Evolutionary conservation across 257 asterid genomes (phyloP).

Genomic region (Verbascum thapsus): DNA sequence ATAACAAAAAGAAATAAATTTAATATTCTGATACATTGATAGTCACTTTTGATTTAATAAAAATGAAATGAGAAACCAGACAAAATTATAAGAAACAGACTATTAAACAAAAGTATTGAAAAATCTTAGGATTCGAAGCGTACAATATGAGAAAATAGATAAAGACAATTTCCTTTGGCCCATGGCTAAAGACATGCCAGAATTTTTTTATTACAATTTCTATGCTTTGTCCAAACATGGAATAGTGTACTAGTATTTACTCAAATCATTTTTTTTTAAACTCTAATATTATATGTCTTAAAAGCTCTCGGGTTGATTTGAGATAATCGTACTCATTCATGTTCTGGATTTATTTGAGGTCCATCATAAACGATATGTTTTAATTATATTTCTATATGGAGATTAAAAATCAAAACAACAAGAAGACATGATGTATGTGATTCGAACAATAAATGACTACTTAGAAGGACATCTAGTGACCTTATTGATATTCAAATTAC

Average conservation of each 20-base stretch:
- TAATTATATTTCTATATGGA: background rate
- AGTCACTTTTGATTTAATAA: background rate
- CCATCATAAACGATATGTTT: background rate
- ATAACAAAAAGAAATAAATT: background rate
- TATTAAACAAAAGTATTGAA: too few relatives aligned
- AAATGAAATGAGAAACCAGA: background rate
- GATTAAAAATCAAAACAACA: too few relatives aligned
- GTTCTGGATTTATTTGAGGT: background rate
- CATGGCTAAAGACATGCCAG: background rate
- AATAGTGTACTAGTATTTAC: too few relatives aligned
- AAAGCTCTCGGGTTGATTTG: too few relatives aligned
- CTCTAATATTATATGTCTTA: too few relatives aligned
- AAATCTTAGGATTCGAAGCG: background rate
- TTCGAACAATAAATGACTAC: too few relatives aligned
- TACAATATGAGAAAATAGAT: background rate
- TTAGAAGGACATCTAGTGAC: too few relatives aligned
- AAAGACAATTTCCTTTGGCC: conserved; percentile 16
- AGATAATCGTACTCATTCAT: too few relatives aligned
- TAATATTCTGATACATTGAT: background rate
- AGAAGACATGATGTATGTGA: too few relatives aligned
- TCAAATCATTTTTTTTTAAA: too few relatives aligned
- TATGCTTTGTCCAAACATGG: background rate
- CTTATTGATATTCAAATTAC: too few relatives aligned
- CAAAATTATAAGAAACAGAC: too few relatives aligned
- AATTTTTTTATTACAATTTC: background rate